Evolutionary conservation across 208 protist genomes (phyloP), one percentile per base, ranked within the genome.

Genomic region (Trypanosoma melophagium): DNA sequence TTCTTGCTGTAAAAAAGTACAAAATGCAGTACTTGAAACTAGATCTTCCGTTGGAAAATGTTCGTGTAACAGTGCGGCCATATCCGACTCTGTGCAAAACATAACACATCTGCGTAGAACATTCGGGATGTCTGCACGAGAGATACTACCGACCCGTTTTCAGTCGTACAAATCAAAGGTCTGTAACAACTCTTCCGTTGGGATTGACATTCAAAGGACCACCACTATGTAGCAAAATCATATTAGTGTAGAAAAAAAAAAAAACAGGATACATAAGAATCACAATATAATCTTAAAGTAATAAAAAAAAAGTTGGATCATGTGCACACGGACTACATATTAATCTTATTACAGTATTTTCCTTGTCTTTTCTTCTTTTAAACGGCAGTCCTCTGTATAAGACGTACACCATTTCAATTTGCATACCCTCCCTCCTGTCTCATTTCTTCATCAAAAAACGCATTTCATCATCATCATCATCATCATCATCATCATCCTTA

Each of bases 381-480:
- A 35, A 35, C n/a, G n/a, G n/a, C n/a, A n/a, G n/a, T n/a, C n/a
- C n/a, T n/a, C n/a, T n/a, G n/a, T n/a, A n/a, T n/a, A n/a, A n/a
- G n/a, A n/a, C n/a, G n/a, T n/a, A n/a, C n/a, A 35, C 28, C 3
- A 35, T 5, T 35, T 7, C 28, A 35, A 35, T 35, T 5, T 35
- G 28, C 28, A 35, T 35, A 35, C 28, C 28, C 28, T 35, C 28
- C 5, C 28, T 7, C 28, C 28, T n/a, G n/a, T n/a, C n/a, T 44
- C 22, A 41, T 16, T 56, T 67, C 40, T 31, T 69, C 24, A 69
- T 69, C 17, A 86, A 61, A 9, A 72, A 35, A 14, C 25, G 21
- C 80, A 86, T 86, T 56, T 86, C 81, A 64, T 86, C 81, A 35
- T 83, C 76, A 9, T 77, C 72, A n/a, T 74, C 74, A 5, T 73